A percentile compares a stretch with the other conserved stretches of the same genome.
phyloP scores from a whole-genome alignment of 2,329 filamentous ascomycete genomes.

The Ophiostoma sp. region DNA sequence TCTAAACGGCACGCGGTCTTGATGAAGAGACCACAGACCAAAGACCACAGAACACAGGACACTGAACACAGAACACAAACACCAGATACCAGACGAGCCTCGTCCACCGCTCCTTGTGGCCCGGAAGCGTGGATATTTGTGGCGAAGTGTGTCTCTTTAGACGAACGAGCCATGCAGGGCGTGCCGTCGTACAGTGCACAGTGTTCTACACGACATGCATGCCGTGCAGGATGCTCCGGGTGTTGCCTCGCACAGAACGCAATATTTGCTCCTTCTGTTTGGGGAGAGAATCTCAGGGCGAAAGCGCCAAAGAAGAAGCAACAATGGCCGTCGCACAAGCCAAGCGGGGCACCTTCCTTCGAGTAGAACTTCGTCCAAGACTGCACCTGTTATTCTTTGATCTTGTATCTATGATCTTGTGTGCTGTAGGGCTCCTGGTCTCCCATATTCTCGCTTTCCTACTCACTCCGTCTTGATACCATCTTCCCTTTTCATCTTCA shows the following conservation, averaged over 20 bases:
- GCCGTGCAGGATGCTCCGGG: conserved; percentile 16
- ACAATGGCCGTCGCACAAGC: background rate
- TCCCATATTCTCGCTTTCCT: background rate
- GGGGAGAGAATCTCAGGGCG: background rate
- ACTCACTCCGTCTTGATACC: background rate
- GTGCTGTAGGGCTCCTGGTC: background rate
- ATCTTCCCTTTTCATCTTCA: background rate
- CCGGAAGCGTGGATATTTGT: conserved; percentile 10
- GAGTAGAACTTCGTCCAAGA: background rate
- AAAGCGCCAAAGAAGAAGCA: background rate
- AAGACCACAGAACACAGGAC: background rate
- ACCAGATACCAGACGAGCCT: background rate
- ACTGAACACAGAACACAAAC: background rate
- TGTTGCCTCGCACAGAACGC: conserved; percentile 16
- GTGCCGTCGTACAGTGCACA: background rate
- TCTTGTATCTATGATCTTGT: background rate
- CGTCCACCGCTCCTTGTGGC: background rate
- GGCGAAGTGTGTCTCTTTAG: conserved; percentile 10
- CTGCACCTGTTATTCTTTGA: background rate
- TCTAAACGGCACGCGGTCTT: conserved; percentile 11
- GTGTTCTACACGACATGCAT: conserved; percentile 2
- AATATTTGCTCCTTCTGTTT: background rate
- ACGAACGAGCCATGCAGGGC: background rate
- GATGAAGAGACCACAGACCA: background rate
- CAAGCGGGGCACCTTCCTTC: conserved; percentile 15